These are phyloP conservation scores for Parmelia sp. DNA, from an alignment of 495 filamentous ascomycete species.

Conservation along the genomic window DNA sequence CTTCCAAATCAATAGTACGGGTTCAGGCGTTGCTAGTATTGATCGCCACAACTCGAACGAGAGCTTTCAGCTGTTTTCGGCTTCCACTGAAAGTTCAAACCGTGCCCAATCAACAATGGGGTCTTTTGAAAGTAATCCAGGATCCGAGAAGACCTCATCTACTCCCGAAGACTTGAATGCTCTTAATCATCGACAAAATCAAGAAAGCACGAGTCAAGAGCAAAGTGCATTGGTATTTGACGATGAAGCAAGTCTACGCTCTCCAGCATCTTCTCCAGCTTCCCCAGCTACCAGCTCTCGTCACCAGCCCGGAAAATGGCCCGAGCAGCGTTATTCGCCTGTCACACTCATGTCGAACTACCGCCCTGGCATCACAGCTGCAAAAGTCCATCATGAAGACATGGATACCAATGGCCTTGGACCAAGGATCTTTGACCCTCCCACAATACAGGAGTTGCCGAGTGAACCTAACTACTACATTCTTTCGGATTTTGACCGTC, in stretches of 20 bases:
- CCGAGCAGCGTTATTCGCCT: neutral
- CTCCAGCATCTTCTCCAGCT: constrained; percentile 7
- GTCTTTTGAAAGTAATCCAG: constrained; percentile 32
- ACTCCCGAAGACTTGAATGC: constrained; percentile 7
- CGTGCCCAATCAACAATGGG: constrained; percentile 40
- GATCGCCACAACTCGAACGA: constrained; percentile 69
- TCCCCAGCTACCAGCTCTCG: neutral
- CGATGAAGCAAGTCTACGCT: constrained; percentile 13
- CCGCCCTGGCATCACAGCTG: constrained; percentile 1
- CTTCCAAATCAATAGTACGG: constrained; percentile 31
- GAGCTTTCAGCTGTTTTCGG: constrained; percentile 78
- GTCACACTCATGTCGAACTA: neutral
- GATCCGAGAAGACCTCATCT: constrained; percentile 17
- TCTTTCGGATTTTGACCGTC: constrained; percentile 10
- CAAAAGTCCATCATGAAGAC: constrained; percentile 12
- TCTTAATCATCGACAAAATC: neutral
- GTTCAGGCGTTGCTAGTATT: constrained; percentile 38
- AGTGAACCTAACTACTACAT: neutral
- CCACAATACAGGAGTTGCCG: neutral
- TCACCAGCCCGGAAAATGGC: neutral
- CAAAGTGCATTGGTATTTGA: constrained; percentile 14
- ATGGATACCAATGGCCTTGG: constrained; percentile 9
- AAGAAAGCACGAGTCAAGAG: constrained; percentile 1
- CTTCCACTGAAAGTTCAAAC: constrained; percentile 58
- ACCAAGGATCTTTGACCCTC: neutral